Base-by-base conservation (phyloP, 75 land plant genomes). In the Chamaecyparis obtusa region DNA sequence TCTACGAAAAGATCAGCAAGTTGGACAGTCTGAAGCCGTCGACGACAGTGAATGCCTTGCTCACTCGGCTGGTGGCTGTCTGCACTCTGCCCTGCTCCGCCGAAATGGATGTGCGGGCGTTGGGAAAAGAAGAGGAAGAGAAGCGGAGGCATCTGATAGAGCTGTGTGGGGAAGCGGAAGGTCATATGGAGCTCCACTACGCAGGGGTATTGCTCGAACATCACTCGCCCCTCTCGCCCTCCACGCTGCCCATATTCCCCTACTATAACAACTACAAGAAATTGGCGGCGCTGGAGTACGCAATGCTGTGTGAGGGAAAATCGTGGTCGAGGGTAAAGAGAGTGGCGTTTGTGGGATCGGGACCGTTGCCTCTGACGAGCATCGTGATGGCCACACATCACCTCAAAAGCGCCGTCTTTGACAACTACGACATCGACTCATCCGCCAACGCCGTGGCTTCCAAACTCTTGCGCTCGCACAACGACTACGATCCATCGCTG, bases 181-280 rank as follows among this genome's bases (percentile, higher is more conserved):
- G 86, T 37, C 75, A 57, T 35, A 11, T 85, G 86, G 93, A 92
- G 87, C 44, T 27, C 33, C 85, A 92, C 9, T 92, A 48, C 32
- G 27, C 85, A 17, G 54, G 51, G 9, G 3, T 51, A 2, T 0
- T 85, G 75, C 60, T 64, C 75, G 89, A 92, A 84, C 56, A 48
- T 21, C 85, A 90, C 9, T 92, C 64, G 86, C 71, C 71, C 39
- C 67, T 24, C 5, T 16, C 86, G 16, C 44, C 32, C 27, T 17
- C 86, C 44, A 27, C 35, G 3, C 9, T 33, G 32, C 69, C 74
- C 36, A 37, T 85, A 21, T 87, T 87, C 46, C 88, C 88, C 4
- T 87, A 87, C 86, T 87, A 87, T 24, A 14, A 55, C 24, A 87
- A 87, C 43, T 87, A 87, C 86, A 24, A 27, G 72, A 84, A 87